A percentile compares a stretch with the other conserved stretches of the same genome.
Evolutionary conservation across 169 alveolate genomes (phyloP).

Genomic region (Plasmodium vinckei): DNA sequence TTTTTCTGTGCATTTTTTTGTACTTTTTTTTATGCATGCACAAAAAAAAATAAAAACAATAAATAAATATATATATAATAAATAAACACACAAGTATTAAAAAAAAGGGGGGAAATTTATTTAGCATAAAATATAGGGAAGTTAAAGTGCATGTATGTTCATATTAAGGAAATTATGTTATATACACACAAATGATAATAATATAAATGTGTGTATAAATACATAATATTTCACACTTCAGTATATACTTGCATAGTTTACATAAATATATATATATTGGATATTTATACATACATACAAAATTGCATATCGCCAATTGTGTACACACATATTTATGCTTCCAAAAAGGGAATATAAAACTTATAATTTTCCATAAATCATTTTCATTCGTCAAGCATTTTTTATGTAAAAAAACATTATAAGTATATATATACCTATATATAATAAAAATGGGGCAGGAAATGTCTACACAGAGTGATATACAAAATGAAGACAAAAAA

Average conservation of each 20-base stretch:
- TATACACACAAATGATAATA: neutral
- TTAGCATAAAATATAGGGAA: conserved; percentile 14
- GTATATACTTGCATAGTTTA: neutral
- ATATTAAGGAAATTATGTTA: conserved; percentile 4
- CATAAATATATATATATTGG: neutral
- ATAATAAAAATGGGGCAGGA: conserved; percentile 45
- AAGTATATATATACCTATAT: neutral
- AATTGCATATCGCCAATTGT: neutral
- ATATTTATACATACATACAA: neutral
- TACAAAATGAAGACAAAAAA: conserved; percentile 27
- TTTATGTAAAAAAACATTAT: neutral
- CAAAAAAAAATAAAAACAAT: conserved; percentile 32
- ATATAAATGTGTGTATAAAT: neutral
- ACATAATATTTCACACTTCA: neutral
- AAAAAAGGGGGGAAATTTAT: neutral
- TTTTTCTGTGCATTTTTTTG: conserved; percentile 40
- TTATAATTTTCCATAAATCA: too few relatives aligned
- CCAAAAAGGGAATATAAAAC: too few relatives aligned
- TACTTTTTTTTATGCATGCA: conserved; percentile 31
- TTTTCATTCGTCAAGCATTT: too few relatives aligned
- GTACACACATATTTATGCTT: too few relatives aligned
- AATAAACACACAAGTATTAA: neutral
- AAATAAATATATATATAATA: conserved; percentile 13
- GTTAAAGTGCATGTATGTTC: conserved; percentile 29
- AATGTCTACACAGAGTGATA: conserved; percentile 24